A percentile compares a stretch with the other conserved stretches of the same genome.
Conservation (phyloP, 1,139 yeast species). For the Candida tropicalis region DNA sequence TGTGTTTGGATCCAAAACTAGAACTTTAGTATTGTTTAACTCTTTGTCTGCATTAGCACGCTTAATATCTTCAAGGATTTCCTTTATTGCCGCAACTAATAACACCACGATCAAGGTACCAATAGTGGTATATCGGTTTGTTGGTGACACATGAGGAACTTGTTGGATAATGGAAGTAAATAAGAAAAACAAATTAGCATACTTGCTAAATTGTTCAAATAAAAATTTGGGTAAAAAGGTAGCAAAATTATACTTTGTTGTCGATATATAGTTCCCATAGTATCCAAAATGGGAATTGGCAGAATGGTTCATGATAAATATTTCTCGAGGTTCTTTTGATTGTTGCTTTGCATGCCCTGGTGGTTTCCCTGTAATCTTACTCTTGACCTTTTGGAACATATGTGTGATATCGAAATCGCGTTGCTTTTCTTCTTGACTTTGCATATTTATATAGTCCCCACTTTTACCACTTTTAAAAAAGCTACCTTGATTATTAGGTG, state of each 20-base stretch:
- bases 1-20: slow-evolving; percentile 61
- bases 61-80: slow-evolving; percentile 85
- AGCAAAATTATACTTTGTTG: slow-evolving; percentile 94
- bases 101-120: slow-evolving; percentile 87
- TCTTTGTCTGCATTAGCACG: slow-evolving; percentile 90
- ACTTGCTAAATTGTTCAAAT: slow-evolving; percentile 95
- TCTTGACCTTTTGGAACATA: slow-evolving; percentile 32
- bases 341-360: slow-evolving; percentile 4
- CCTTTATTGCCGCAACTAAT: slow-evolving; percentile 89
- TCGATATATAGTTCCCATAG: slow-evolving; percentile 85
- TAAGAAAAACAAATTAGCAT: slow-evolving; percentile 91
- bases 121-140: slow-evolving; percentile 93
- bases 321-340: slow-evolving; percentile 57
- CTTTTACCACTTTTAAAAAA: slow-evolving; percentile 7
- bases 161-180: slow-evolving; percentile 95
- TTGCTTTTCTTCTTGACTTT: slow-evolving; percentile 16
- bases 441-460: slow-evolving; percentile 28
- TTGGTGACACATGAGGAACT: slow-evolving; percentile 95
- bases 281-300: slow-evolving; percentile 61
- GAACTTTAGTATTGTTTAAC: slow-evolving; percentile 75
- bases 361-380: slow-evolving; percentile 14
- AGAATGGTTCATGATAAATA: slow-evolving; percentile 63
- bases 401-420: slow-evolving; percentile 60
- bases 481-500: slow-evolving; percentile 7
- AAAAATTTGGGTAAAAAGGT: slow-evolving; percentile 93